Evolutionary conservation across 768 basidiomycete species (phyloP).

Genomic region (Zangia roseola): DNA sequence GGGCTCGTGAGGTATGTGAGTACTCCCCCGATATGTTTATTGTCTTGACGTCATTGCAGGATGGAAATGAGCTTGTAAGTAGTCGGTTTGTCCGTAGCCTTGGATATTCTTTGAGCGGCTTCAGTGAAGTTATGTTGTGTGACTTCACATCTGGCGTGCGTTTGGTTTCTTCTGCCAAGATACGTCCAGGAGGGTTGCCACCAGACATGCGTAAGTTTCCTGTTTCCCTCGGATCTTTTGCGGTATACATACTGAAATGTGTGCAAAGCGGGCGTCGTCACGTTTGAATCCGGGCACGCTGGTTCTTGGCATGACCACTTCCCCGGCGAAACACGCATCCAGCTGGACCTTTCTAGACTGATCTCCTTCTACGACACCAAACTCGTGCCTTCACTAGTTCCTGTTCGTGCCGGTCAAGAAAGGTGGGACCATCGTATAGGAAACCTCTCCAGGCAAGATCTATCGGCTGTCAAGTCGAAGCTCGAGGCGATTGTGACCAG

Average conservation of each 20-base stretch:
- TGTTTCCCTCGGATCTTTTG: not conserved
- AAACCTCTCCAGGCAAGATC: slow-evolving; percentile 23
- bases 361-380: slow-evolving; percentile 35
- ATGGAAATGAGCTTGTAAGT: slow-evolving; percentile 53
- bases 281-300: slow-evolving; percentile 12
- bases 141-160: slow-evolving; percentile 42
- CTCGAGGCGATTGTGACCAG: slow-evolving; percentile 6
- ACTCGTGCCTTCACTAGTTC: slow-evolving; percentile 28
- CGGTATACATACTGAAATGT: not conserved
- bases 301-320: slow-evolving; percentile 30
- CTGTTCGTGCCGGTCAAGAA: slow-evolving; percentile 17
- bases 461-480: not conserved
- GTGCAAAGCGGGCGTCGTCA: not conserved
- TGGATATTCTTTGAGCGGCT: slow-evolving; percentile 1
- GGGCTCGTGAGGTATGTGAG: slow-evolving; percentile 32
- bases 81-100: not conserved
- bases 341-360: slow-evolving; percentile 31
- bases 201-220: not conserved
- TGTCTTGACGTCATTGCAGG: slow-evolving; percentile 16
- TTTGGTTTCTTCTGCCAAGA: slow-evolving; percentile 38
- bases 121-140: slow-evolving; percentile 51
- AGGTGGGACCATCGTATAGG: slow-evolving; percentile 29
- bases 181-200: slow-evolving; percentile 4
- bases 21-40: not conserved
- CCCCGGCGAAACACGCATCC: slow-evolving; percentile 34